Evolutionary conservation across 352 stramenopile species (phyloP).

Genomic region (Phytophthora crassamura): DNA sequence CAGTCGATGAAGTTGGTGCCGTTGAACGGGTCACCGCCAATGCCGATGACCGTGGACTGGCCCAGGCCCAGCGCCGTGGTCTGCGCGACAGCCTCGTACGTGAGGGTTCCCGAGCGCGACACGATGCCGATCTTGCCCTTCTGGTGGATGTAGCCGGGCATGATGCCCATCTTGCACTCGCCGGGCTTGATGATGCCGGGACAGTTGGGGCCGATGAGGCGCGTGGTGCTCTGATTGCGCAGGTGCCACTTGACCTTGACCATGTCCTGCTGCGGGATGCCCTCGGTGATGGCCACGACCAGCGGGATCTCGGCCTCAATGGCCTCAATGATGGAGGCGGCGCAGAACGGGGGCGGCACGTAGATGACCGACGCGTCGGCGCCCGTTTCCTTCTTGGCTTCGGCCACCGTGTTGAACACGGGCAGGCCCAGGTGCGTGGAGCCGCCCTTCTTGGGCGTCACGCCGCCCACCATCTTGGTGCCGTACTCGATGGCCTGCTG

Average conservation of each 20-base stretch:
- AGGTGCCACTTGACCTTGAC: conserved; percentile 97
- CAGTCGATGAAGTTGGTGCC: conserved; percentile 99
- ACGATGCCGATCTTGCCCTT: conserved; percentile 99
- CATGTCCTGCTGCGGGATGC: conserved; percentile 99
- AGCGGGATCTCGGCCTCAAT: conserved; percentile 97
- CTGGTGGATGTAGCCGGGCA: conserved; percentile 99
- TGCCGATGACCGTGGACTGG: conserved; percentile 99
- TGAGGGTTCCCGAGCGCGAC: conserved; percentile 98
- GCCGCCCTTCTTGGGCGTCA: conserved; percentile 99
- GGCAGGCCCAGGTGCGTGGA: conserved; percentile 97
- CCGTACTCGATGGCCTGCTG: conserved; percentile 99
- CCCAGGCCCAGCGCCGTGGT: conserved; percentile 97
- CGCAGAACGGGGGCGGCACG: conserved; percentile 98
- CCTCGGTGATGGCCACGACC: conserved; percentile 99
- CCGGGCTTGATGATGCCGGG: conserved; percentile 99
- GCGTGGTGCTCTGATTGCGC: conserved; percentile 92
- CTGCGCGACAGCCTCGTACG: conserved; percentile 99
- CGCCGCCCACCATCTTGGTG: conserved; percentile 99
- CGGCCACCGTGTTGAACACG: conserved; percentile 98
- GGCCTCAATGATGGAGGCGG: conserved; percentile 98
- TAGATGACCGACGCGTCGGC: conserved; percentile 99
- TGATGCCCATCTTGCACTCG: conserved; percentile 99
- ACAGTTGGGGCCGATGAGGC: conserved; percentile 99
- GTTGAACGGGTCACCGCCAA: conserved; percentile 99
- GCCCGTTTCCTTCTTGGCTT: conserved; percentile 88